Base-by-base conservation (phyloP, 2,329 filamentous ascomycete species). In the Torrubiella hemipterigena region DNA sequence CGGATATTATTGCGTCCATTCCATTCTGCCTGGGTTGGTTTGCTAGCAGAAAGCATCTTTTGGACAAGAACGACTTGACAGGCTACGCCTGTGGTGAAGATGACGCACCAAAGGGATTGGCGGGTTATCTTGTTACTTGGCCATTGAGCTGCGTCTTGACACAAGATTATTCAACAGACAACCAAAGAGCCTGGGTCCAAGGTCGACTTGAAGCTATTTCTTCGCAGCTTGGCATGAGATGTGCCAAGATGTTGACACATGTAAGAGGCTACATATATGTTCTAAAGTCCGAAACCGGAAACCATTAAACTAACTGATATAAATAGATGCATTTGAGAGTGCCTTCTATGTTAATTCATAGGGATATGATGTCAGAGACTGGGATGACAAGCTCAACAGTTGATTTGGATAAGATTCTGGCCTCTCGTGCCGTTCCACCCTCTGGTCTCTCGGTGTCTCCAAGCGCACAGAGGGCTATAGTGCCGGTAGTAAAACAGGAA, bases 1-100 rank as follows among this genome's bases (percentile, higher is more conserved):
- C 63, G 4, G 73, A 77, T 40, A 66, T 77, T 22, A 61, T 77
- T 32, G 69, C 73, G 2, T 69, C 65, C 3, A 64, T 76, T n/a
- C 73, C 73, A 1, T 77, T 67, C 40, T 64, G 72, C 44, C 58
- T 78, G 3, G 72, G 72, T 24, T 76, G 71, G 69, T 67, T 69
- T 33, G 51, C 63, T 11, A 61, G 58, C 32, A 52, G 57, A 35
- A 56, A 50, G 27, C 54, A 65, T 21, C 45, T 64, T 11, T 48
- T 60, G 9, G 47, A 56, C 25, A 48, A 48, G 13, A 49, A 53
- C 24, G 58, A 59, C 24, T 44, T 68, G 16, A 57, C 58, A 3
- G 52, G 55, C 3, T 72, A 69, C 42, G 60, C 54, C 2, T 68
- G 62, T 39, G 67, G 65, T 14, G 54, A 67, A 14, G 64, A 71